A percentile compares a stretch with the other conserved stretches of the same genome.
These are phyloP conservation scores for Ophiocordyceps camponoti-saundersi DNA, from an alignment of 2,329 filamentous ascomycete genomes.

Conservation along the genomic window DNA sequence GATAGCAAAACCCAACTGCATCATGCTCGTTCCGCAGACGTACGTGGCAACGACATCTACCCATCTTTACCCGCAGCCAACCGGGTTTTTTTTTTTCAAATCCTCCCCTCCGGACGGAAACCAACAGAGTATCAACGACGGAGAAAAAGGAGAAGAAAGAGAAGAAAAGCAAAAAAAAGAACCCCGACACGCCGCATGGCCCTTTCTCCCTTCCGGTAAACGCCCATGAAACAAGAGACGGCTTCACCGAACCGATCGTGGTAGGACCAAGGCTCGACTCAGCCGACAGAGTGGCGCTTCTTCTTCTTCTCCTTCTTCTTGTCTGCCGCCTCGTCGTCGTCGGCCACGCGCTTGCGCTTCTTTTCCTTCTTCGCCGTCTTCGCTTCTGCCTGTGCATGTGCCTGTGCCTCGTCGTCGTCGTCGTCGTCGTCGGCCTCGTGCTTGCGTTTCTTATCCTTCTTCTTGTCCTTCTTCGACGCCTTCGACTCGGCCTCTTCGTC, in stretches of 20 bases:
- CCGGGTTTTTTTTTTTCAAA: too few relatives aligned
- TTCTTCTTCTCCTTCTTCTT: constrained; percentile 40
- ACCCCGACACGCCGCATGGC: constrained; percentile 15
- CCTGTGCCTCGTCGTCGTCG: constrained; percentile 35
- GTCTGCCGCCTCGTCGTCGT: constrained; percentile 38
- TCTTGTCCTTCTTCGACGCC: constrained; percentile 30
- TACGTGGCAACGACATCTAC: too few relatives aligned
- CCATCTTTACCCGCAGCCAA: too few relatives aligned
- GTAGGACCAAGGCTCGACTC: not conserved
- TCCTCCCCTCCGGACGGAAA: too few relatives aligned
- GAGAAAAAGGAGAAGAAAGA: not conserved
- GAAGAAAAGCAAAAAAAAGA: constrained; percentile 5
- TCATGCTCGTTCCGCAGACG: too few relatives aligned
- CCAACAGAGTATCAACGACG: not conserved
- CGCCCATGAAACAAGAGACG: constrained; percentile 10
- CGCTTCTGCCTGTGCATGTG: constrained; percentile 38
- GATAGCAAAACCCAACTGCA: too few relatives aligned
- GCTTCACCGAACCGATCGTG: constrained; percentile 6
- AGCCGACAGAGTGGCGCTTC: constrained; percentile 19
- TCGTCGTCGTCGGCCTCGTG: constrained; percentile 49
- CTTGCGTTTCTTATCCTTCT: constrained; percentile 57
- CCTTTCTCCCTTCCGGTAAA: constrained; percentile 13
- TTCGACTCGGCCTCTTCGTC: constrained; percentile 40
- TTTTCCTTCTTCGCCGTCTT: constrained; percentile 39
- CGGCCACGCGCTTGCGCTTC: constrained; percentile 57